Conservation (phyloP, 257 asterid genomes). For the Solanum bukasovii region DNA sequence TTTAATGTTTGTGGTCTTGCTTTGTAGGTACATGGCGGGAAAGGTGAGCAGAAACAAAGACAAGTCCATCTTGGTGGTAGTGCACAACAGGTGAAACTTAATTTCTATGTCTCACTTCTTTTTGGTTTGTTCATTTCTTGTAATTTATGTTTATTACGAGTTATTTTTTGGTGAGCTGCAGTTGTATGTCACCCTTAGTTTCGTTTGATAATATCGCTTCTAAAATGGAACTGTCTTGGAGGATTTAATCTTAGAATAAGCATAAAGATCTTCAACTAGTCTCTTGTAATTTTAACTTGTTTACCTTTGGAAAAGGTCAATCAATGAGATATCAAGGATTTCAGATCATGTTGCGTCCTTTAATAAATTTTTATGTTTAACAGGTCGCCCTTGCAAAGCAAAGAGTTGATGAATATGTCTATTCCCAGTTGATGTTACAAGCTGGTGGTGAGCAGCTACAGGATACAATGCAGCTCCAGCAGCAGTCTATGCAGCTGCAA, state of each 20-base stretch:
- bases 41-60: conserved; percentile 85
- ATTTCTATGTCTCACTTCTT: neutral
- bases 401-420: conserved; percentile 83
- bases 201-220: neutral
- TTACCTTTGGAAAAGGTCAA: neutral
- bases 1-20: neutral
- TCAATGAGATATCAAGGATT: neutral
- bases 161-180: neutral
- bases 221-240: neutral
- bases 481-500: conserved; percentile 11
- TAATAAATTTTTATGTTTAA: neutral
- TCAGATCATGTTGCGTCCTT: neutral
- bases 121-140: neutral
- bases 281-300: neutral
- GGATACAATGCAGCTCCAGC: conserved; percentile 14
- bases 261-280: neutral
- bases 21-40: conserved; percentile 72
- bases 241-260: neutral
- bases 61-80: conserved; percentile 85
- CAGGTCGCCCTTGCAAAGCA: conserved; percentile 84
- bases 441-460: conserved; percentile 39
- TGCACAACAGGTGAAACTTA: conserved; percentile 63
- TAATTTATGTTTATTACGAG: neutral
- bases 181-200: neutral
- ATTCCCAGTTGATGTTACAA: conserved; percentile 75